Evolutionary conservation across 2,329 filamentous ascomycete species (phyloP).

Genomic region (Diatrype stigma): DNA sequence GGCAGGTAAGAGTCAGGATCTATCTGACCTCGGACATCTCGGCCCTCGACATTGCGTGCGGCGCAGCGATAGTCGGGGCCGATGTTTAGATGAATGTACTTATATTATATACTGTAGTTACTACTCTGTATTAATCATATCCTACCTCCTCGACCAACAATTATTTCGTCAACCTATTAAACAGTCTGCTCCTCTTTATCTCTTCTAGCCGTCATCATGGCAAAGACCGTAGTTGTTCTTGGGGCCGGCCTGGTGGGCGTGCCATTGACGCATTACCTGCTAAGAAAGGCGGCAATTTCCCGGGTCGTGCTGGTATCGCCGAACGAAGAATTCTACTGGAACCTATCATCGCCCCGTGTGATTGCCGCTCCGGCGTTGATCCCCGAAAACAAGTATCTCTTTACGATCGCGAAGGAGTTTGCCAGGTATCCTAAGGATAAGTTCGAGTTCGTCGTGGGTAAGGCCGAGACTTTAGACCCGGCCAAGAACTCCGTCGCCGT

Average conservation of each 20-base stretch:
- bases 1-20: too few relatives aligned
- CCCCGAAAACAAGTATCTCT: conserved; percentile 37
- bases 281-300: conserved; percentile 39
- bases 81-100: too few relatives aligned
- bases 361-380: conserved; percentile 43
- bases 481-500: conserved; percentile 39
- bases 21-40: too few relatives aligned
- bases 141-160: too few relatives aligned
- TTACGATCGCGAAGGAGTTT: conserved; percentile 39
- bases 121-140: too few relatives aligned
- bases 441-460: conserved; percentile 51
- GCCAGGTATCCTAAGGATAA: conserved; percentile 39
- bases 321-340: conserved; percentile 47
- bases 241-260: conserved; percentile 45
- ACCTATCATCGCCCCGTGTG: conserved; percentile 42
- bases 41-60: too few relatives aligned
- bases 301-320: conserved; percentile 44
- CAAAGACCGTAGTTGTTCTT: conserved; percentile 43
- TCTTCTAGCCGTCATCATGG: conserved; percentile 9
- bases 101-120: too few relatives aligned
- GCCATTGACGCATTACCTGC: conserved; percentile 46
- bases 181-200: too few relatives aligned
- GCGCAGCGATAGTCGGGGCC: too few relatives aligned
- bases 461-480: conserved; percentile 41
- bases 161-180: too few relatives aligned